A percentile compares a stretch with the other conserved stretches of the same genome.
phyloP scores from a whole-genome alignment of 441 rosid species.

The Populus hybrid region DNA sequence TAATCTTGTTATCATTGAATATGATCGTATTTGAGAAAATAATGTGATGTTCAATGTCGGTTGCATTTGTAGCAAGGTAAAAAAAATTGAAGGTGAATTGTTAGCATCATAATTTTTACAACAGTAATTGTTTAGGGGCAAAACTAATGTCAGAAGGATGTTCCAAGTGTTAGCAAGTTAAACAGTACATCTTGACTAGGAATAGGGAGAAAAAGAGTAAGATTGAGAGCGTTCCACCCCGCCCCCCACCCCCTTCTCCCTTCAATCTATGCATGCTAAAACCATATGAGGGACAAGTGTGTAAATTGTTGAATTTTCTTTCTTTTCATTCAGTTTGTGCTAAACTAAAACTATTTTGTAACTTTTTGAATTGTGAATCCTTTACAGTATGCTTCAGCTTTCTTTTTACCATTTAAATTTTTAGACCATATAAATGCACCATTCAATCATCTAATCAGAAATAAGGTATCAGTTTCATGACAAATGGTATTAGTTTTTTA shows the following conservation, averaged over 20 bases:
- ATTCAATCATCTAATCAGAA: not conserved
- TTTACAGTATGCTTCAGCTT: no score
- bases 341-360: not conserved
- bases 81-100: not conserved
- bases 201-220: not conserved
- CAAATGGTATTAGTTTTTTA: not conserved
- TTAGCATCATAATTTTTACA: not conserved
- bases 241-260: not conserved
- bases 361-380: not conserved
- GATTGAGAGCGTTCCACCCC: not conserved
- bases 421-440: not conserved
- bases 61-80: not conserved
- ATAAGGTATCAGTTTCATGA: not conserved
- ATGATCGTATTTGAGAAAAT: not conserved
- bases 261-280: not conserved
- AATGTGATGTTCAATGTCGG: not conserved
- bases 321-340: not conserved
- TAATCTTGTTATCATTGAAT: not conserved
- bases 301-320: constrained; percentile 1
- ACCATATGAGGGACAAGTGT: not conserved
- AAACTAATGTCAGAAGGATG: not conserved
- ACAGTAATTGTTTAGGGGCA: not conserved
- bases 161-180: not conserved
- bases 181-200: not conserved
- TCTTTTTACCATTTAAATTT: not conserved